Base-by-base conservation (phyloP, 2,329 filamentous ascomycete genomes). In the Aspergillus clavatus region DNA sequence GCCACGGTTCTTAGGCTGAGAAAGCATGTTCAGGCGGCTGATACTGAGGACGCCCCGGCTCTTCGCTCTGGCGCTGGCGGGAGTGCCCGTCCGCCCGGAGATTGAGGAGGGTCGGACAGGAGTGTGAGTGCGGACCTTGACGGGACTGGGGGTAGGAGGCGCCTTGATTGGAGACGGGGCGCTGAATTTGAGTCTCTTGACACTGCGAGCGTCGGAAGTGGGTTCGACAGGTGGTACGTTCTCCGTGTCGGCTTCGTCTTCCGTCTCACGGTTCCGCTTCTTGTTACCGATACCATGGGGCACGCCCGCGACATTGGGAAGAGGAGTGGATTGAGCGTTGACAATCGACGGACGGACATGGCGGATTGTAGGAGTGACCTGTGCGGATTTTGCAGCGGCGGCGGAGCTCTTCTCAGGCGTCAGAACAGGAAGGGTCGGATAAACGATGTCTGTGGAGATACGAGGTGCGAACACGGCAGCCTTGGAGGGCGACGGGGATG, bases 1-100 rank as follows among this genome's bases (percentile, higher is more conserved):
- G 46, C 56, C 45, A 22, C 67, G 67, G 29, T 62, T 54, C 59
- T 74, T 76, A 2, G 73, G 73, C 46, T 68, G 68, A 12, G 71
- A 61, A 26, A 76, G 63, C 66, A 74, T 67, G 47, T 75, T 73
- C 55, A 76, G 56, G 22, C 73, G 69, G 47, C 69, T 72, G 53
- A 74, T 56, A 43, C 67, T 75, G 41, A 75, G 58, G 14, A 65
- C 58, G 14, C 58, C 54, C 16, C 56, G 61, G 21, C 45, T 54
- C 45, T 57, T 68, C 39, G 60, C 47, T 27, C 54, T 59, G 14
- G 58, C 55, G 37, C 61, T 66, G 11, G 56, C 57, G 10, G 63
- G 62, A 27, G 64, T 65, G 14, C 58, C 54, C 4, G 46, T 40
- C 14, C 54, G 52, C 19, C 46, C 46, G 18, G 40, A 12, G 23